phyloP scores from a whole-genome alignment of 805 yeast genomes.

The Teunomyces kruisii region DNA sequence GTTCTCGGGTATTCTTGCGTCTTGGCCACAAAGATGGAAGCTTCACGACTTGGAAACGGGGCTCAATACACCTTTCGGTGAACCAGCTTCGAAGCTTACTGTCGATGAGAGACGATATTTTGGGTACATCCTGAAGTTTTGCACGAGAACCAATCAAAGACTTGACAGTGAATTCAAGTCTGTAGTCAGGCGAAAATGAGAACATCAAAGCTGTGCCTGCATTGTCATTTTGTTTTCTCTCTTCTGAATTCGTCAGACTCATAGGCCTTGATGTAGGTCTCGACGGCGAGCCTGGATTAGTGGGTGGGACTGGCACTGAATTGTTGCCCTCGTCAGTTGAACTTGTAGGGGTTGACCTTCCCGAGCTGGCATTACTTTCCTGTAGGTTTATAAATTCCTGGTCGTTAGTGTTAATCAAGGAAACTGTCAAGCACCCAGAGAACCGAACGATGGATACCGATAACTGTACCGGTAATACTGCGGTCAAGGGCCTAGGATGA shows the following conservation, averaged over 20 bases:
- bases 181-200: conserved; percentile 88
- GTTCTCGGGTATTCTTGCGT: conserved; percentile 37
- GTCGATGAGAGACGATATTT: conserved; percentile 82
- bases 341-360: background rate
- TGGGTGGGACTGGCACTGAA: conserved; percentile 11
- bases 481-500: conserved; percentile 80
- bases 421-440: conserved; percentile 84
- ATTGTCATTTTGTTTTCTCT: conserved; percentile 8
- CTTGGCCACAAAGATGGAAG: conserved; percentile 88
- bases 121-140: conserved; percentile 89
- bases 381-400: conserved; percentile 22
- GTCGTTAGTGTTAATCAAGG: conserved; percentile 52
- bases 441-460: conserved; percentile 88
- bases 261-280: background rate
- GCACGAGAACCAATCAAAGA: conserved; percentile 92
- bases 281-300: conserved; percentile 3
- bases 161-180: conserved; percentile 83
- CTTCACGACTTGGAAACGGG: conserved; percentile 81
- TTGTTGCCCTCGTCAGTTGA: conserved; percentile 19
- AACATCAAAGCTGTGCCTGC: conserved; percentile 69
- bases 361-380: conserved; percentile 6
- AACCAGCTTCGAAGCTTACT: conserved; percentile 84
- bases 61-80: conserved; percentile 89
- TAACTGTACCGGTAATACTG: conserved; percentile 80
- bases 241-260: background rate